Evolutionary conservation across 352 stramenopile species (phyloP).

Genomic region (Plasmopara muralis): DNA sequence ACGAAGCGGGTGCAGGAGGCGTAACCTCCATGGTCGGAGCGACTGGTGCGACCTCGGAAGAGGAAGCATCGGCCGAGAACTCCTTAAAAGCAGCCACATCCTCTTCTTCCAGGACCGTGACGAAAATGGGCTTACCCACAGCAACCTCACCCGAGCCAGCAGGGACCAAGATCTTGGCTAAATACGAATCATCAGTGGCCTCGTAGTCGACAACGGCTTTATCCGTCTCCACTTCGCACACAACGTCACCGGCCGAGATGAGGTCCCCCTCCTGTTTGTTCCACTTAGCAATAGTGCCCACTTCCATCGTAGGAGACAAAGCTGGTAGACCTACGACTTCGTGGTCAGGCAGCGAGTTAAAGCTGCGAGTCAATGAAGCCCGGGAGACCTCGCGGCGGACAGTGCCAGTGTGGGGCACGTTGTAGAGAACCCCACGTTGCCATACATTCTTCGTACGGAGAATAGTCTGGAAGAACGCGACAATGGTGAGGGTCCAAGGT

Average conservation of each 20-base stretch:
- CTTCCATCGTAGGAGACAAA: conserved; percentile 91
- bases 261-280: conserved; percentile 88
- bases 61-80: conserved; percentile 37
- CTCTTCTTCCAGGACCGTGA: conserved; percentile 49
- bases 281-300: conserved; percentile 93
- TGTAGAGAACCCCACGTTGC: conserved; percentile 49
- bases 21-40: conserved; percentile 17
- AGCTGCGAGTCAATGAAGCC: conserved; percentile 26
- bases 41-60: conserved; percentile 22
- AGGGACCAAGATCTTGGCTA: conserved; percentile 93
- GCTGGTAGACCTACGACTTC: conserved; percentile 71
- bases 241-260: conserved; percentile 88
- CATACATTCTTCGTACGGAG: conserved; percentile 50
- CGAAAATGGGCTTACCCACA: conserved; percentile 65
- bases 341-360: conserved; percentile 65
- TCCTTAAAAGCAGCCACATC: conserved; percentile 51
- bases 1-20: conserved; percentile 15
- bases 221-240: conserved; percentile 97
- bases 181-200: conserved; percentile 91
- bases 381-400: conserved; percentile 17
- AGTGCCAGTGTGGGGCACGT: conserved; percentile 24
- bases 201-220: conserved; percentile 98
- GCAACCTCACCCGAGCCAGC: conserved; percentile 84
- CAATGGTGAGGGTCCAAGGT: no score
- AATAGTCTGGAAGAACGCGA: conserved; percentile 23